phyloP scores from a whole-genome alignment of 1,284 basidiomycete genomes.

The Apiotrichum akiyoshidainum region DNA sequence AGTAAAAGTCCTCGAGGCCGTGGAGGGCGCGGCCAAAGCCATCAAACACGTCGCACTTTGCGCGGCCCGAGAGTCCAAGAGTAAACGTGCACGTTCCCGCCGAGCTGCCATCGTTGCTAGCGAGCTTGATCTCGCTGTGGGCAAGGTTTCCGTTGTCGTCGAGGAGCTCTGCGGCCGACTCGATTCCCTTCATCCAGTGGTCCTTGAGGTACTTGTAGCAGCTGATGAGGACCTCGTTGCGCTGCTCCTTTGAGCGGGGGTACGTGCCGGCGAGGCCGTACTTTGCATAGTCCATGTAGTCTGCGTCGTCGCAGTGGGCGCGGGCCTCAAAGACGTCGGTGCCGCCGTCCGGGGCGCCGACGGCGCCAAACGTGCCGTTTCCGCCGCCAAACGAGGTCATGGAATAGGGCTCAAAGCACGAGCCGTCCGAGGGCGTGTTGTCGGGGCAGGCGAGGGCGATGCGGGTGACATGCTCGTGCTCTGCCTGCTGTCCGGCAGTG shows the following conservation, averaged over 20 bases:
- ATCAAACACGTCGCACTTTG: conserved; percentile 9
- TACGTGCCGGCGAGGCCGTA: conserved; percentile 6
- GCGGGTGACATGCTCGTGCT: conserved; percentile 8
- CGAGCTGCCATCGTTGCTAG: background rate
- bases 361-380: conserved; percentile 5
- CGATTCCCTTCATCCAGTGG: background rate
- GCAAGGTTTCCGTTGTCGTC: conserved; percentile 1
- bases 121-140: background rate
- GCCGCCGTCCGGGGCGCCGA: conserved; percentile 8
- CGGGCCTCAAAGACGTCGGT: conserved; percentile 5
- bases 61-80: background rate
- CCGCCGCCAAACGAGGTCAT: conserved; percentile 10
- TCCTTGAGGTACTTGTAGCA: conserved; percentile 7
- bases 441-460: conserved; percentile 6
- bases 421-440: background rate
- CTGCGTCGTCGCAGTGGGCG: conserved; percentile 14
- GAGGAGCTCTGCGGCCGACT: background rate
- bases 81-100: conserved; percentile 1
- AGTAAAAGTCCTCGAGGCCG: conserved; percentile 12
- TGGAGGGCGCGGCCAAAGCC: conserved; percentile 8
- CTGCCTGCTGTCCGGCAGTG: conserved; percentile 5
- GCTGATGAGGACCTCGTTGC: conserved; percentile 1
- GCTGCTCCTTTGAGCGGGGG: background rate
- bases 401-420: conserved; percentile 9
- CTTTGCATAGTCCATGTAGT: conserved; percentile 10